Base-by-base conservation (phyloP, 306 rosid species). In the Prunus mongolica region DNA sequence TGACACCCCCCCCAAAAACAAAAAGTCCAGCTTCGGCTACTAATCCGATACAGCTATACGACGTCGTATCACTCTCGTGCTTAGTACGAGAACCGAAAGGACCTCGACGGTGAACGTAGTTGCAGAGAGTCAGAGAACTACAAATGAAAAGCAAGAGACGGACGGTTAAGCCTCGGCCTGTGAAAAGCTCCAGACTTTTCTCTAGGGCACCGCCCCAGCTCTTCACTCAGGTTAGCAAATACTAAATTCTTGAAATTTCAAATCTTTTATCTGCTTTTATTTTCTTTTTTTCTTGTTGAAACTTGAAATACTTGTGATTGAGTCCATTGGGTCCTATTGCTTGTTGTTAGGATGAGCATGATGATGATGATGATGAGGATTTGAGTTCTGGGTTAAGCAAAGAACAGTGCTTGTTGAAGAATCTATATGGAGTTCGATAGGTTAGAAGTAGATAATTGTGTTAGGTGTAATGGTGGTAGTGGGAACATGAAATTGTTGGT, bases 401-500 rank as follows among this genome's bases (percentile, higher is more conserved):
- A 8, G 30, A 25, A 22, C 22, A 72, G 49, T 25, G 1, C 65
- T 27, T 27, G 55, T 34, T 25, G 46, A 55, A 4, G 69, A 58
- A 25, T 34, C 20, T 6, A 41, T 61, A 41, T 68, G 72, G 80
- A 69, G 18, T 49, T 52, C 10, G 78, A 71, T 71, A 65, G 81
- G 38, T 11, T 71, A 32, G 71, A 47, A 30, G 18, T 20, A 18
- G 78, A 18, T 54, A 72, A 50, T 51, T 92, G 97, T 79, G 51
- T 89, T 4, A 71, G 67, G 20, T 92, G 98, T 76, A 75, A 83
- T 11, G 24, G 55, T 67, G n/a, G 76, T 65, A 81, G 72, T 19
- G 46, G 64, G 64, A 10, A 80, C 71, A 83, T 80, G 1, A 85
- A 74, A 2, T 24, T 87, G 24, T 73, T 89, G 30, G 81, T 84